Evolutionary conservation across 2,329 filamentous ascomycete genomes (phyloP).

Genomic region (Trichoderma hamatum): DNA sequence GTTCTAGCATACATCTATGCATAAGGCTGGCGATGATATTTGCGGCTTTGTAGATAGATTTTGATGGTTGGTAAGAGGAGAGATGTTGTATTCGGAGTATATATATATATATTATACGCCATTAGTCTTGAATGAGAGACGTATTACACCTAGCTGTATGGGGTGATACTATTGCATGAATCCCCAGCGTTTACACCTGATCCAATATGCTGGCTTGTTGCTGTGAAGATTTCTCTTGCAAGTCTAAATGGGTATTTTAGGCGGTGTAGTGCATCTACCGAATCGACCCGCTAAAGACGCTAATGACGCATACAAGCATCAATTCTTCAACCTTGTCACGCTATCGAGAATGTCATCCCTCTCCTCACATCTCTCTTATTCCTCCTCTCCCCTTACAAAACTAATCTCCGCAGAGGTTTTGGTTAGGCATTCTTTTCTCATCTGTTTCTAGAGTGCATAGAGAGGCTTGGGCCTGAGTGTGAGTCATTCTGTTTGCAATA

Average conservation of each 20-base stretch:
- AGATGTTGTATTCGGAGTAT: background rate
- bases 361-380: background rate
- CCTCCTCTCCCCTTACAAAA: background rate
- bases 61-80: background rate
- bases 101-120: background rate
- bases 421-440: background rate
- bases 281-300: slow-evolving; percentile 23
- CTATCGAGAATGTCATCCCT: background rate
- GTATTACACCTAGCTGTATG: background rate
- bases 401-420: background rate
- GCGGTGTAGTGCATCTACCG: slow-evolving; percentile 19
- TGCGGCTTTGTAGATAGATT: slow-evolving; percentile 10
- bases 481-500: background rate
- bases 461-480: slow-evolving; percentile 16
- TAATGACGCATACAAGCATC: slow-evolving; percentile 21
- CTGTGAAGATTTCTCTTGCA: background rate
- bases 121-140: background rate
- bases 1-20: slow-evolving; percentile 13
- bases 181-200: background rate
- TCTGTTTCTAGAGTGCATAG: background rate
- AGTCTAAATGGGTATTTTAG: background rate
- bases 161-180: background rate
- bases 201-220: background rate
- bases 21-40: slow-evolving; percentile 12
- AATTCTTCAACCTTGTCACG: background rate